Percentiles rank a stretch among this genome's conserved stretches.
Evolutionary conservation across 148 eudicot species (phyloP).

Genomic region (Euryodendron excelsum): DNA sequence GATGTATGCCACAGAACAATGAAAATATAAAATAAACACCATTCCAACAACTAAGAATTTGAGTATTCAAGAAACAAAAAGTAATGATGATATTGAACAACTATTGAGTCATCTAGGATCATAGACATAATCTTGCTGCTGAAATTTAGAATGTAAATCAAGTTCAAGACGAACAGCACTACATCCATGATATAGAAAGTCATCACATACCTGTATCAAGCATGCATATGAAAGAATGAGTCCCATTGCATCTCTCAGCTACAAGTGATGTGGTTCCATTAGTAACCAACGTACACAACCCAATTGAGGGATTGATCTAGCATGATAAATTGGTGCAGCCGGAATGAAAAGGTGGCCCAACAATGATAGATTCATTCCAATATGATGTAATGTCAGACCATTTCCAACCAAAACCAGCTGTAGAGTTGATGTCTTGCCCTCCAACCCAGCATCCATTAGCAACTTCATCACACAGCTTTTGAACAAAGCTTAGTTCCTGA

Average conservation of each 20-base stretch:
- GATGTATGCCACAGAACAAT: no score
- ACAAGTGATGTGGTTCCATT: conserved; percentile 34
- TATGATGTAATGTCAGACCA: conserved; percentile 60
- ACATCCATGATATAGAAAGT: no score
- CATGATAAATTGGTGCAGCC: no score
- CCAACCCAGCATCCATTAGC: conserved; percentile 79
- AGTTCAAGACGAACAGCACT: background rate
- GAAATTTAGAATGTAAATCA: no score
- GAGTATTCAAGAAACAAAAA: no score
- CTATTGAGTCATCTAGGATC: no score
- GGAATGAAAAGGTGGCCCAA: conserved; percentile 21
- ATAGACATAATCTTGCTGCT: no score
- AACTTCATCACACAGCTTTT: conserved; percentile 45
- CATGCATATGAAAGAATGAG: conserved; percentile 69
- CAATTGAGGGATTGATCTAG: no score
- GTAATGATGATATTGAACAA: no score
- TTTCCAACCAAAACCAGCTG: conserved; percentile 38
- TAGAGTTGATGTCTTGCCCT: conserved; percentile 43
- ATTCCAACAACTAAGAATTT: no score
- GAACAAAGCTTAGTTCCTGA: conserved; percentile 51
- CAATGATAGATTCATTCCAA: conserved; percentile 45
- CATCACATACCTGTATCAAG: conserved; percentile 44
- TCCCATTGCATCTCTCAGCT: conserved; percentile 54
- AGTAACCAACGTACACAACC: conserved; percentile 47
- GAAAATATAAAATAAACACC: no score